Conservation (phyloP, 305 asterid species). For the Fraxinus sp. region DNA sequence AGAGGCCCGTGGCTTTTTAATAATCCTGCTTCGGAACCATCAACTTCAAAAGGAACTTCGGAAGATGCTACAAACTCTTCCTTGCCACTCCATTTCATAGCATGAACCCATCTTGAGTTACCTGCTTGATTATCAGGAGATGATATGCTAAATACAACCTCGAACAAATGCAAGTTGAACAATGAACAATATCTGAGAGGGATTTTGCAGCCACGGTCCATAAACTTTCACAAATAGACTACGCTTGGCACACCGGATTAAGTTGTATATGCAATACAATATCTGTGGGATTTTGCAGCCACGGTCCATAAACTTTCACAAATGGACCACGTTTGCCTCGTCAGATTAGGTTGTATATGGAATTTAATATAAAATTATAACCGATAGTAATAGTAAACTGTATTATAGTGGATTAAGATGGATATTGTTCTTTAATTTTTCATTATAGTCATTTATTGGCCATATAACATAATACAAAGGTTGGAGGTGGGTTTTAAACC, state of each 20-base stretch:
- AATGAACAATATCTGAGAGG: not conserved
- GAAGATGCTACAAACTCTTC: constrained; percentile 59
- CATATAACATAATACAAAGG: not conserved
- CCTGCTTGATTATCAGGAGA: constrained; percentile 41
- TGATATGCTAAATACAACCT: not conserved
- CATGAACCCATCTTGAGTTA: constrained; percentile 97
- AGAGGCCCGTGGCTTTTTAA: constrained; percentile 78
- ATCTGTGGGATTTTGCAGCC: not conserved
- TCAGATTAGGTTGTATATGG: not conserved
- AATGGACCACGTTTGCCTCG: not conserved
- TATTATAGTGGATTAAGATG: not conserved
- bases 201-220: not conserved
- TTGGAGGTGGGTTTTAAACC: not conserved
- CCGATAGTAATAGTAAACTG: not conserved
- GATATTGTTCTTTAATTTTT: not conserved
- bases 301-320: not conserved
- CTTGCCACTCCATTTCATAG: constrained; percentile 93
- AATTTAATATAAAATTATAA: not conserved
- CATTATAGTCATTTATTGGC: not conserved
- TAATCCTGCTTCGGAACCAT: constrained; percentile 74
- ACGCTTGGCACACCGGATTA: not conserved
- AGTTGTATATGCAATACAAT: not conserved
- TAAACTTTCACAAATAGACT: not conserved
- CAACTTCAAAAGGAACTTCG: constrained; percentile 68
- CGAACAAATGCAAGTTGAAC: not conserved